These are phyloP conservation scores for Melanopsichium pennsylvanicum DNA, from an alignment of 1,284 basidiomycete genomes.

Conservation along the genomic window DNA sequence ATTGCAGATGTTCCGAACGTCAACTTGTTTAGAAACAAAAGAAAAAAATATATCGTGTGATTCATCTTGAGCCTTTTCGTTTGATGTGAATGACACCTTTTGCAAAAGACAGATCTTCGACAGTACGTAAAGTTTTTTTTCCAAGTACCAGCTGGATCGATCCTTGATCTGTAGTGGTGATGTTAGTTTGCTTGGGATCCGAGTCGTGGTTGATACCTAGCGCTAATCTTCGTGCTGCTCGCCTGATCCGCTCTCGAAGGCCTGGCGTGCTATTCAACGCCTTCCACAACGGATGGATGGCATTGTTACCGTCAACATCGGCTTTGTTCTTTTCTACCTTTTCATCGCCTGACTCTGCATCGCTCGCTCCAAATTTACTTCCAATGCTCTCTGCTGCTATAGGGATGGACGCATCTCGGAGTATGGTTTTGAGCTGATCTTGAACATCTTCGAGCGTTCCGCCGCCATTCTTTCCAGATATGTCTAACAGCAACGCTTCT, in stretches of 20 bases:
- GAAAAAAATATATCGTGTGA: neutral
- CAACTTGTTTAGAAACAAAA: slow-evolving; percentile 4
- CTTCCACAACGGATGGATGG: slow-evolving; percentile 32
- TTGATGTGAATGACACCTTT: slow-evolving; percentile 33
- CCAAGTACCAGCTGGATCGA: slow-evolving; percentile 11
- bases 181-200: slow-evolving; percentile 12
- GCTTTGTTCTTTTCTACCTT: neutral
- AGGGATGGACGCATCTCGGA: slow-evolving; percentile 5
- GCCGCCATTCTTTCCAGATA: neutral
- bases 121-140: slow-evolving; percentile 18
- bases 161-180: slow-evolving; percentile 9
- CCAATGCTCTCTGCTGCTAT: neutral
- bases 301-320: too few relatives aligned
- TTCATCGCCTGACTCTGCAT: slow-evolving; percentile 5
- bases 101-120: slow-evolving; percentile 36
- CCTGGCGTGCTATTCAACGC: slow-evolving; percentile 37
- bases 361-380: neutral
- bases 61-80: neutral
- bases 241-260: slow-evolving; percentile 23
- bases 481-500: slow-evolving; percentile 7
- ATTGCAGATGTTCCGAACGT: too few relatives aligned
- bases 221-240: slow-evolving; percentile 42
- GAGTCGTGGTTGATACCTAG: slow-evolving; percentile 39
- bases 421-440: neutral
- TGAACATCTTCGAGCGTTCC: slow-evolving; percentile 30